Evolutionary conservation across 2,329 filamentous ascomycete species (phyloP), one percentile per base, ranked within the genome.

Genomic region (Dactylonectria macrodidyma): DNA sequence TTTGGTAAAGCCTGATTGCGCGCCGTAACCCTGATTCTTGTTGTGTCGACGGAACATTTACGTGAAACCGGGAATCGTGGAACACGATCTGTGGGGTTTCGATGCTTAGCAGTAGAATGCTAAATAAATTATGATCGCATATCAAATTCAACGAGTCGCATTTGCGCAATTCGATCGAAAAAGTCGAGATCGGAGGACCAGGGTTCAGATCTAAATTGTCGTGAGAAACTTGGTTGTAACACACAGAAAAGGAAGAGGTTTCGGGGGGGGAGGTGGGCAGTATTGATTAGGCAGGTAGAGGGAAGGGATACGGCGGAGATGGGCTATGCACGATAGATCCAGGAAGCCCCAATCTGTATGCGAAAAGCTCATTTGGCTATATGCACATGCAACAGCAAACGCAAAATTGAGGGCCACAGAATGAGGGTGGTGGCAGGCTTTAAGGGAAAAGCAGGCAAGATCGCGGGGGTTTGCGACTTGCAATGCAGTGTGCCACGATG

Each of bases 1-100:
- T 30, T 73, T 72, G 62, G 59, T 70, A 22, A 68, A 69, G 58
- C 55, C 34, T 38, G 71, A 69, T 66, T 67, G 57, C 57, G 67
- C 62, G 65, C 73, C 73, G 69, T 75, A 71, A 64, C 75, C 71
- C 64, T 78, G 73, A 56, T 73, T 78, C 72, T 78, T 78, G 62
- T 77, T 76, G 62, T 72, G 76, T 73, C 79, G 79, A 73, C 75
- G 78, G 72, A 83, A 83, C 81, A 83, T 83, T 78, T 80, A 80
- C 71, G 70, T 66, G 65, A 64, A 75, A 73, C 68, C 69, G 68
- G 50, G 64, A 66, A 69, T 67, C 52, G 56, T 55, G 63, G 51
- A 62, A 63, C 68, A 60, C 69, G 59, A 57, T 65, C 52, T 26
- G 36, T 34, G 56, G 47, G 38, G 64, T 59, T 50, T 33, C 30